Evolutionary conservation across 75 land plant genomes (phyloP), one percentile per base, ranked within the genome.

Genomic region (Cunninghamia lanceolata): DNA sequence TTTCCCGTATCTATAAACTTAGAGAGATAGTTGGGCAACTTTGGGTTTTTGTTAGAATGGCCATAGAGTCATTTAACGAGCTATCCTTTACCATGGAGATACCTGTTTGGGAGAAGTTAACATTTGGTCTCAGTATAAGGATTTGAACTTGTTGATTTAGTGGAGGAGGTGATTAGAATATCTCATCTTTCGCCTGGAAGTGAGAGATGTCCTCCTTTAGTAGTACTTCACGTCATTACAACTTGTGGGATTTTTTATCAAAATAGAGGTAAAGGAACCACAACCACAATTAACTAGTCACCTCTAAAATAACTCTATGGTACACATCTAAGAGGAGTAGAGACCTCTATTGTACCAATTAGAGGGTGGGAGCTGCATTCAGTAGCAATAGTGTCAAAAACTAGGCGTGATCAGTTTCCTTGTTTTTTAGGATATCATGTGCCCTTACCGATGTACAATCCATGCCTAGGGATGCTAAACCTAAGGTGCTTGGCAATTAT

Each of bases 371-470:
- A 98, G 86, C 84, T 98, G 77, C 99, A 96, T 87, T 86, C 96
- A 85, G 98, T 96, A 80, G 96, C 99, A 43, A 96, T 98, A 98
- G 91, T 86, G 5, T 89, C 94, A 74, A 82, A 45, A 46, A 76
- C 32, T 76, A 90, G 88, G 80, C 86, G 86, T 79, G 91, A 92
- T 82, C 92, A 91, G 50, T 83, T 87, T 46, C 93, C 96, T 16
- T 96, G 96, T 86, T 98, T 98, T 79, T 98, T 98, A 98, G 97
- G 96, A 80, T 98, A 89, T 86, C 74, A 91, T 14, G 90, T 91
- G 10, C 88, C 91, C 2, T 68, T 66, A 4, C 95, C 95, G 19
- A 88, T 96, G 35, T 98, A 96, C 56, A 83, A 63, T 59, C 87
- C 99, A 14, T 95, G 98, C 89, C 89, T 95, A 77, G 89, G 90